Conservation (phyloP, 306 rosid species). For the Datisca glomerata region DNA sequence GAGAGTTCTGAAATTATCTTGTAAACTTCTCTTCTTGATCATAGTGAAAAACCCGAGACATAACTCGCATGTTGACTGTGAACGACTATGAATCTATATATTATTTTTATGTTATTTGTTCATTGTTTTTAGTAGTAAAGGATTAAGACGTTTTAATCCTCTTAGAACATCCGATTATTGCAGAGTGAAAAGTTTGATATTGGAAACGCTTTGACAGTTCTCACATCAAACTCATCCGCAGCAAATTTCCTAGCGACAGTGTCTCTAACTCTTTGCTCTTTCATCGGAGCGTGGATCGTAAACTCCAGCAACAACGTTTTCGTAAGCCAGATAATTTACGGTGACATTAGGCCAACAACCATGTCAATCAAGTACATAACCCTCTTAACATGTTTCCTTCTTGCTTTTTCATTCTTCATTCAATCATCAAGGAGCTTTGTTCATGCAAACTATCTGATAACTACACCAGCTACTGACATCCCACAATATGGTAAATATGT, state of each 20-base stretch:
- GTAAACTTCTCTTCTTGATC: no score
- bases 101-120: no score
- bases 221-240: slow-evolving; percentile 48
- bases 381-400: slow-evolving; percentile 53
- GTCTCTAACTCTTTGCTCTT: slow-evolving; percentile 50
- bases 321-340: slow-evolving; percentile 37
- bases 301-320: slow-evolving; percentile 24
- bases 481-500: slow-evolving; percentile 30
- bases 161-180: no score
- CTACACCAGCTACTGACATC: slow-evolving; percentile 38
- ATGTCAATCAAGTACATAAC: slow-evolving; percentile 49
- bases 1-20: no score
- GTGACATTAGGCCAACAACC: slow-evolving; percentile 36
- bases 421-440: slow-evolving; percentile 67
- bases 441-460: slow-evolving; percentile 62
- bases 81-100: no score
- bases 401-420: slow-evolving; percentile 58
- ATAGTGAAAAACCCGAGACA: no score
- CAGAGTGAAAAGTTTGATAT: slow-evolving; percentile 40
- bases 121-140: no score
- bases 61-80: no score
- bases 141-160: no score
- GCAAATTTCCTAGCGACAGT: slow-evolving; percentile 51
- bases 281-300: slow-evolving; percentile 72
- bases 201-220: slow-evolving; percentile 29